These are phyloP conservation scores for Penium margaritaceum DNA, from an alignment of 139 green algal genomes.

Conservation along the genomic window DNA sequence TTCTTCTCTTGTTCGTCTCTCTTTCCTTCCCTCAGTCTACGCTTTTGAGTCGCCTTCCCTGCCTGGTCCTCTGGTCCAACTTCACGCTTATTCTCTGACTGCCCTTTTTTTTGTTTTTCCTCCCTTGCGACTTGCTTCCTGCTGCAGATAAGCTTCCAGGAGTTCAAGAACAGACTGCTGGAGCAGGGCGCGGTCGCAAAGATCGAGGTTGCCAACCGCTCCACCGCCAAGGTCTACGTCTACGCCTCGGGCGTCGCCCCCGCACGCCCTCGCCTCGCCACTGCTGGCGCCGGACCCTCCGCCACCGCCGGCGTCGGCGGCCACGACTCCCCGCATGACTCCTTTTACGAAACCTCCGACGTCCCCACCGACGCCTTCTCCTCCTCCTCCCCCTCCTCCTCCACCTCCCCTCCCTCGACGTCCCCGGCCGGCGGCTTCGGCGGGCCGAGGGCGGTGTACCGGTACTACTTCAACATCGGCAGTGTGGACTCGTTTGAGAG, in stretches of 20 bases:
- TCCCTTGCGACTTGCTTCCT: not conserved
- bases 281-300: not conserved
- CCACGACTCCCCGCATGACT: not conserved
- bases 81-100: not conserved
- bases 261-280: not conserved
- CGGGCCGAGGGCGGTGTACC: constrained; percentile 45
- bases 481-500: constrained; percentile 74
- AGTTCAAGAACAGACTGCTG: constrained; percentile 65
- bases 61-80: not conserved
- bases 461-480: constrained; percentile 95
- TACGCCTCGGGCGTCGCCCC: no score
- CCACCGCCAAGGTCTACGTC: constrained; percentile 63
- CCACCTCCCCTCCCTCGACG: no score
- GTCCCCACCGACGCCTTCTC: no score
- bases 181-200: constrained; percentile 66
- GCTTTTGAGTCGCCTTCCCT: no score
- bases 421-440: not conserved
- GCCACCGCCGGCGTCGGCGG: not conserved
- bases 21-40: no score
- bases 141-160: constrained; percentile 44
- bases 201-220: constrained; percentile 90
- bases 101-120: no score
- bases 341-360: no score
- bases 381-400: no score
- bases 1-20: no score